phyloP scores from a whole-genome alignment of 2,329 filamentous ascomycete species.

The Aureobasidium sp. region DNA sequence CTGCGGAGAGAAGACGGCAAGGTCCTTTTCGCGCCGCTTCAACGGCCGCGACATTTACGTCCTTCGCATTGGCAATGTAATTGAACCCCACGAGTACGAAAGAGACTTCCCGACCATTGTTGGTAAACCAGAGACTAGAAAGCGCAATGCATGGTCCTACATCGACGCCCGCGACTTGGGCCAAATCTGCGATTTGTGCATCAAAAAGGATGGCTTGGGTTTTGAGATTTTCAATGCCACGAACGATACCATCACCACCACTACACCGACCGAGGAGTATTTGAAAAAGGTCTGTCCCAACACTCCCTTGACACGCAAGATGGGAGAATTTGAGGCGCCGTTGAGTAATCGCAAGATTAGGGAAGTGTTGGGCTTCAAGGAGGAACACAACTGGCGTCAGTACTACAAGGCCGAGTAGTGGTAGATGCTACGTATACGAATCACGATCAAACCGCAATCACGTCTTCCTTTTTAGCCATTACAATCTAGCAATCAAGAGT shows the following conservation, averaged over 20 bases:
- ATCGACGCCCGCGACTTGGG: slow-evolving; percentile 55
- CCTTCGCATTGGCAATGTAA: slow-evolving; percentile 52
- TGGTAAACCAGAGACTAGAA: slow-evolving; percentile 41
- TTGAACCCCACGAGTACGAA: slow-evolving; percentile 54
- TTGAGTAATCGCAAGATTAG: slow-evolving; percentile 53
- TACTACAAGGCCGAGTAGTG: slow-evolving; percentile 32
- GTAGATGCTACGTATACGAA: background rate
- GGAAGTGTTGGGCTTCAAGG: slow-evolving; percentile 50
- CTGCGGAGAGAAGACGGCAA: slow-evolving; percentile 49
- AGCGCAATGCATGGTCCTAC: slow-evolving; percentile 55
- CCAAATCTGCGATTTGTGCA: slow-evolving; percentile 50
- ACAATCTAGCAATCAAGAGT: background rate
- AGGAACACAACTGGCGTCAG: slow-evolving; percentile 50
- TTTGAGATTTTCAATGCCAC: slow-evolving; percentile 59
- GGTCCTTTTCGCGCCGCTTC: slow-evolving; percentile 50
- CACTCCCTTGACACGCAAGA: slow-evolving; percentile 45
- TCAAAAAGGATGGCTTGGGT: slow-evolving; percentile 47
- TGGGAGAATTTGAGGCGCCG: slow-evolving; percentile 53
- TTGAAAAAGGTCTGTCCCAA: slow-evolving; percentile 42
- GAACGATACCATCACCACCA: slow-evolving; percentile 53
- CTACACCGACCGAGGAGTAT: slow-evolving; percentile 44
- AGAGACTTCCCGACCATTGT: slow-evolving; percentile 46
- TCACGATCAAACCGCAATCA: background rate
- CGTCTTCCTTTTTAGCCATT: background rate
- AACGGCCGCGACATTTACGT: slow-evolving; percentile 50